Evolutionary conservation across 2,329 filamentous ascomycete genomes (phyloP).

Genomic region (Berkeleyomyces basicola): DNA sequence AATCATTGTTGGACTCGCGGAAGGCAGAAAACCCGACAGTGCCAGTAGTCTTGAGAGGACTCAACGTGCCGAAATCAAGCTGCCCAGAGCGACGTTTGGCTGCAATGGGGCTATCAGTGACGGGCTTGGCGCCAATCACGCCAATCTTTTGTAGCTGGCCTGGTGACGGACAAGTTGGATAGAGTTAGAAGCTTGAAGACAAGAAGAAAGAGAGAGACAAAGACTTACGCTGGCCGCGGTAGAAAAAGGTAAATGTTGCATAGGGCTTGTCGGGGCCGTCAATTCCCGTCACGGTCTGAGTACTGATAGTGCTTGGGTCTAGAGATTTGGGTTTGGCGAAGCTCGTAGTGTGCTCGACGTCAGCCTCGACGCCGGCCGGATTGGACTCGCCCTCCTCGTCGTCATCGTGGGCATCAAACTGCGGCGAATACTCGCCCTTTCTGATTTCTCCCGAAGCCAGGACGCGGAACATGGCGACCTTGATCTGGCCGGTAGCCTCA

Average conservation of each 20-base stretch:
- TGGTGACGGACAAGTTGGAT: constrained; percentile 22
- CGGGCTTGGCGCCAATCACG: constrained; percentile 53
- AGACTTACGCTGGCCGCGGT: constrained; percentile 76
- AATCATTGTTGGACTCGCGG: constrained; percentile 48
- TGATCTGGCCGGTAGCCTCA: constrained; percentile 93
- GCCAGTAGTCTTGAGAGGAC: constrained; percentile 69
- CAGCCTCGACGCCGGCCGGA: constrained; percentile 36
- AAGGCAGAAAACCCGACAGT: constrained; percentile 84
- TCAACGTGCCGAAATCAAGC: constrained; percentile 70
- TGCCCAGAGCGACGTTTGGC: constrained; percentile 69
- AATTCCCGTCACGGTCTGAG: constrained; percentile 96
- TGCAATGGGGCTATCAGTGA: constrained; percentile 42
- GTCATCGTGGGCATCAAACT: constrained; percentile 92
- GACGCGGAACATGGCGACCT: constrained; percentile 90
- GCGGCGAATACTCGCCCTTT: constrained; percentile 91
- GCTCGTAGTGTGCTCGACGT: constrained; percentile 92
- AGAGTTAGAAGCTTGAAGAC: neutral
- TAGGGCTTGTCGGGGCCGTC: constrained; percentile 93
- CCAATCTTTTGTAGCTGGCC: constrained; percentile 96
- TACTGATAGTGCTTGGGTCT: constrained; percentile 94
- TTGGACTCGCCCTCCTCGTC: constrained; percentile 39
- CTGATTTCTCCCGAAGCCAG: constrained; percentile 94
- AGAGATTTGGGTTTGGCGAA: constrained; percentile 93
- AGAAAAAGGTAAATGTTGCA: constrained; percentile 94
- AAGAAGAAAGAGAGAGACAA: neutral